A percentile compares a stretch with the other conserved stretches of the same genome.
Evolutionary conservation across 768 basidiomycete species (phyloP).

Genomic region (Boletus barrowsii): DNA sequence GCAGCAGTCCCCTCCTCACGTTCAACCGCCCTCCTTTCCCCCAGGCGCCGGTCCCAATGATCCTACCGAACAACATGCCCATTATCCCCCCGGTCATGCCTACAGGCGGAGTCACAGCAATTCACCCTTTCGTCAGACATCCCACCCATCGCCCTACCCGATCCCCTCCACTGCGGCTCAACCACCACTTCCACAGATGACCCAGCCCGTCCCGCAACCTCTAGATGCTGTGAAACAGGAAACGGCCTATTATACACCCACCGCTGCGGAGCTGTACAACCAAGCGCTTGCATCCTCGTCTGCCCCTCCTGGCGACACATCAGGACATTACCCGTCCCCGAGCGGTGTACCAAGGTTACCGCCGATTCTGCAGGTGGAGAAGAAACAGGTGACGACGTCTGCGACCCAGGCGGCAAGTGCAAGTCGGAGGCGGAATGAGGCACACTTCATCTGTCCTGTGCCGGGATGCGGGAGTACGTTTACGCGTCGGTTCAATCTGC

Average conservation of each 20-base stretch:
- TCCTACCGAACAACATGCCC: slow-evolving; percentile 33
- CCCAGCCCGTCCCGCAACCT: slow-evolving; percentile 13
- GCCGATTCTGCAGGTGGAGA: slow-evolving; percentile 87
- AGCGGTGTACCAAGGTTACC: slow-evolving; percentile 55
- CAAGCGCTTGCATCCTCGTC: slow-evolving; percentile 41
- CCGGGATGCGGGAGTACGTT: slow-evolving; percentile 97
- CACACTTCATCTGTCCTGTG: slow-evolving; percentile 90
- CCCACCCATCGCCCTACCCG: slow-evolving; percentile 39
- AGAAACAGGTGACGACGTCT: slow-evolving; percentile 91
- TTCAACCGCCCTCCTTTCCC: slow-evolving; percentile 37
- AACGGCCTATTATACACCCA: slow-evolving; percentile 44
- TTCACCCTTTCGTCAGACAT: slow-evolving; percentile 37
- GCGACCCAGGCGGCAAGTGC: slow-evolving; percentile 92
- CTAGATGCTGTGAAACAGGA: slow-evolving; percentile 41
- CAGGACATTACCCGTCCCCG: slow-evolving; percentile 30
- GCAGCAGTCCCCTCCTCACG: slow-evolving; percentile 29
- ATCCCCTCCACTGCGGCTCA: slow-evolving; percentile 32
- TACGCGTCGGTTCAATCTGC: slow-evolving; percentile 85
- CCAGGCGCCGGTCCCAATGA: slow-evolving; percentile 35
- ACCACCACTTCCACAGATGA: slow-evolving; percentile 29
- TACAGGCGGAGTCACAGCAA: slow-evolving; percentile 33
- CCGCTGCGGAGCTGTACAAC: slow-evolving; percentile 53
- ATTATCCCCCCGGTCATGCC: slow-evolving; percentile 34
- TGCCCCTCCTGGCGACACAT: slow-evolving; percentile 17
- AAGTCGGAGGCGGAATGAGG: slow-evolving; percentile 85